Base-by-base conservation (phyloP, 768 basidiomycete species). In the Rhizopogon vinicolor region DNA sequence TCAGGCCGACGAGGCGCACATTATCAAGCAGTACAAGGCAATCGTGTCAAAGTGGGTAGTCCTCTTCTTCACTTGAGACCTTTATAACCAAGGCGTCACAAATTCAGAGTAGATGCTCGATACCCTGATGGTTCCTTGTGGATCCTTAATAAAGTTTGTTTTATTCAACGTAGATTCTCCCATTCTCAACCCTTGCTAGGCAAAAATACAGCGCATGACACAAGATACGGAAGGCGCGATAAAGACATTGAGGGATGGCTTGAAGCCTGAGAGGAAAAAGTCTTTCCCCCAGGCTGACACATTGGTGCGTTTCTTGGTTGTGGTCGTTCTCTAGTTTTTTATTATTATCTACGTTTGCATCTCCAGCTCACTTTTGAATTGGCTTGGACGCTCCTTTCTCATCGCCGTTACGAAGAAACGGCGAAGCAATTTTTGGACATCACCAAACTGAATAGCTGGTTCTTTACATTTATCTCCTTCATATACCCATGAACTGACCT, bases 201-300 rank as follows among this genome's bases (percentile, higher is more conserved):
- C 86, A 3, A 90, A 89, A 63, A 82, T 90, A 16, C 69, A 83
- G 53, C 84, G 86, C n/a, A 86, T 91, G 85, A 78, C 82, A 1
- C 67, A 76, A 49, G 78, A 91, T 59, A 72, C 85, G 0, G 74
- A 79, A n/a, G 80, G 76, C 7, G 87, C 91, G 1, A 90, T 91
- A 25, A 64, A 70, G 18, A 80, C 84, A 1, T 69, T 92, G 16
- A 76, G 78, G 62, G 75, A 72, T 12, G 87, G 86, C 3, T 70
- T 92, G 37, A 72, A 73, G 22, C 75, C 80, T 0, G 78, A 75
- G n/a, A 71, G 80, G 13, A 58, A 62, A 31, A 76, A 81, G 58
- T 74, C 75, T 0, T 91, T 91, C 64, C 76, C 72, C 16, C 87
- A 91, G 65, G 89, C 86, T 1, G 88, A 91, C 65, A 82, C 84